Base-by-base conservation (phyloP, 768 basidiomycete species). In the Mycena rebaudengoi region DNA sequence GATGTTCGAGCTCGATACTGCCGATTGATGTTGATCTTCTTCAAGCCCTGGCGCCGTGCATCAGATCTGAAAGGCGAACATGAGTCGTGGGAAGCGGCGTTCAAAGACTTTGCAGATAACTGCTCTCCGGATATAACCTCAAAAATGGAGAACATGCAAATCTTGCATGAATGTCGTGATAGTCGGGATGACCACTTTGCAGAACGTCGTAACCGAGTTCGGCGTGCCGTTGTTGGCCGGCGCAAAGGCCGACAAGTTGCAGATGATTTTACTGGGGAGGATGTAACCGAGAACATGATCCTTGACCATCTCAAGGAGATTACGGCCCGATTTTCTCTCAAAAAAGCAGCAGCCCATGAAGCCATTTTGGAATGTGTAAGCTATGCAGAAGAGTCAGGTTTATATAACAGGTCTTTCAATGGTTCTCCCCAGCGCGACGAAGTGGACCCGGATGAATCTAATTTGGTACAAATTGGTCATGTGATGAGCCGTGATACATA, bases 11-110 rank as follows among this genome's bases (percentile, higher is more conserved):
- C 60, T 1, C 57, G 58, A 13, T 81, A 80, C 54, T 74, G 71
- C 50, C 63, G 75, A 11, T 58, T 79, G 3, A 83, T 82, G 81
- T 59, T 83, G 1, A 73, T 80, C 14, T 69, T 83, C 0, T 84
- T 83, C 65, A 80, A 81, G 65, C 83, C 82, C 0, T 83, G 82
- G 82, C 44, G 71, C 0, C 32, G 45, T 44, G 30, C 64, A 0
- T 20, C 2, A 1, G 75, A 83, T 46, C 65, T 82, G 5, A 35
- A 13, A 13, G n/a, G 20, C 7, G 11, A 3, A 12, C 32, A 35
- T 35, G 10, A 10, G 2, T 35, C 49, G 7, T 51, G 49, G 49
- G 49, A 51, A 23, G 6, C 12, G 4, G 49, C 49, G 1, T 50
- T 50, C 23, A 23, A 11, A 3, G 32, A 33, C 10, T 50, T 50